Evolutionary conservation across 768 basidiomycete genomes (phyloP).

Genomic region (Phlebiopsis gigantea): DNA sequence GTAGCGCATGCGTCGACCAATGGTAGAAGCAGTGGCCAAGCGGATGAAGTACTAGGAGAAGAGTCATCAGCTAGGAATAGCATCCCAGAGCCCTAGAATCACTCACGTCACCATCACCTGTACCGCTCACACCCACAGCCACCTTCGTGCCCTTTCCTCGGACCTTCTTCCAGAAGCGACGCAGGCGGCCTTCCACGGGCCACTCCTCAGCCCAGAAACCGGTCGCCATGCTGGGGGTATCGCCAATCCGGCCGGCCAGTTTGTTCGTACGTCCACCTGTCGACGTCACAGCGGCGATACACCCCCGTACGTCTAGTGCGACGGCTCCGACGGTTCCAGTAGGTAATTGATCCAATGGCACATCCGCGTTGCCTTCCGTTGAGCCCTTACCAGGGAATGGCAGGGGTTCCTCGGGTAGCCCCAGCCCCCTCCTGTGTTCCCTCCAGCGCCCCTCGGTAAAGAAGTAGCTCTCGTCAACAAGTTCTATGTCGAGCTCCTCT

Average conservation of each 20-base stretch:
- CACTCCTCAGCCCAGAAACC: slow-evolving; percentile 89
- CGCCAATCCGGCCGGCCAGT: slow-evolving; percentile 76
- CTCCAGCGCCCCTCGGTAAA: slow-evolving; percentile 72
- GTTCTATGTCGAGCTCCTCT: slow-evolving; percentile 42
- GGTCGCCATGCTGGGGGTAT: slow-evolving; percentile 71
- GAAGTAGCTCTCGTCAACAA: slow-evolving; percentile 75
- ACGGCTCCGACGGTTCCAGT: slow-evolving; percentile 84
- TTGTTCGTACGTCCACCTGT: slow-evolving; percentile 85
- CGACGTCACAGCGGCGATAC: slow-evolving; percentile 68
- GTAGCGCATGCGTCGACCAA: slow-evolving; percentile 63
- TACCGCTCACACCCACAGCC: slow-evolving; percentile 76
- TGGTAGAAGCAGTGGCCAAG: slow-evolving; percentile 55
- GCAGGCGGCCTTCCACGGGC: slow-evolving; percentile 31
- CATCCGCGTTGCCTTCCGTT: neutral
- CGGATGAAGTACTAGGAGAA: slow-evolving; percentile 68
- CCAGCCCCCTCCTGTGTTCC: slow-evolving; percentile 70
- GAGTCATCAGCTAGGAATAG: neutral
- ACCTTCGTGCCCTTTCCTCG: slow-evolving; percentile 27
- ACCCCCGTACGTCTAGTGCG: slow-evolving; percentile 68
- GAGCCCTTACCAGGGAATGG: slow-evolving; percentile 26
- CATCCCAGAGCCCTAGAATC: neutral
- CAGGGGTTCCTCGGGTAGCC: slow-evolving; percentile 62
- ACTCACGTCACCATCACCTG: slow-evolving; percentile 79
- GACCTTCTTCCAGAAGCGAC: slow-evolving; percentile 36
- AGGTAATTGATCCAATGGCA: slow-evolving; percentile 52